Conservation (phyloP, 2,329 filamentous ascomycete species). For the Blumeria graminis region DNA sequence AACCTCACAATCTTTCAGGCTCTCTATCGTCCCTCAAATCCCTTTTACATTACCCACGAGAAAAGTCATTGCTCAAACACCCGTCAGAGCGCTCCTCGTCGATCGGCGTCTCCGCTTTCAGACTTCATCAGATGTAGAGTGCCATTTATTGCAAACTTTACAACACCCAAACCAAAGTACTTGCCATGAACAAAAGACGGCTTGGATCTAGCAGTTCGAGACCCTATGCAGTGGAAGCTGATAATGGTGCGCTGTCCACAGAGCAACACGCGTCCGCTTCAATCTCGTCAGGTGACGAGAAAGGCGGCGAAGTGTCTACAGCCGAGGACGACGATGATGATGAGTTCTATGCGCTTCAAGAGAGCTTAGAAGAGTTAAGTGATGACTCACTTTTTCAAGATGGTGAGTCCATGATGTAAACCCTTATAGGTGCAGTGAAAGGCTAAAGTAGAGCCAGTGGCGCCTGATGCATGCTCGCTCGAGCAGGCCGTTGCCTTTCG, state of each 20-base stretch:
- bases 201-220: conserved; percentile 5
- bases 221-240: conserved; percentile 2
- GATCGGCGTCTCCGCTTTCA: too few species aligned
- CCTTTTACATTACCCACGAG: too few species aligned
- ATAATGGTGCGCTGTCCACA: neutral
- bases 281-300: conserved; percentile 3
- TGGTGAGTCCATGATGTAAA: conserved; percentile 14
- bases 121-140: too few species aligned
- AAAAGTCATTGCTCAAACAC: too few species aligned
- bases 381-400: conserved; percentile 22
- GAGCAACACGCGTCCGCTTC: neutral
- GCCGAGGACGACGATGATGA: conserved; percentile 18
- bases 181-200: conserved; percentile 5
- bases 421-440: conserved; percentile 7
- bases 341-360: conserved; percentile 21
- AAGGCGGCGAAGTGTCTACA: conserved; percentile 11
- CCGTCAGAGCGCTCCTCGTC: too few species aligned
- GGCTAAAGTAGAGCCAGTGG: conserved; percentile 7
- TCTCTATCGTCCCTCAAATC: too few species aligned
- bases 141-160: too few species aligned
- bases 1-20: too few species aligned
- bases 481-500: conserved; percentile 46
- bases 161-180: neutral
- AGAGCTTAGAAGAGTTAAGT: conserved; percentile 22
- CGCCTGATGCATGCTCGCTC: conserved; percentile 26